Conservation (phyloP, 345 rosid genomes). For the Populus alba region DNA sequence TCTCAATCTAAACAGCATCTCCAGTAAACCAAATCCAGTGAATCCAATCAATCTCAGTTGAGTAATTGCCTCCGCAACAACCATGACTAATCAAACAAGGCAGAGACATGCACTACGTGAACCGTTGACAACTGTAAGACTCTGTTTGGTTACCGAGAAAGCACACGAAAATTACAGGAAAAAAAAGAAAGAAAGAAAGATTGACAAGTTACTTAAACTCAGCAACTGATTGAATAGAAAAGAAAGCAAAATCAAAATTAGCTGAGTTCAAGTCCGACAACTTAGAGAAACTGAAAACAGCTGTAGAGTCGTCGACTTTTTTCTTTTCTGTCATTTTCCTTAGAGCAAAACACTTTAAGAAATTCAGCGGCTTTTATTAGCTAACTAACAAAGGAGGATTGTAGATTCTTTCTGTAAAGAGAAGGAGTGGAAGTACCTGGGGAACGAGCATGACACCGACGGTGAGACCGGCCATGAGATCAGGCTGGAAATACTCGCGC, state of each 20-base stretch:
- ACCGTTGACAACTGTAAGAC: not conserved
- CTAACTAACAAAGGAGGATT: not conserved
- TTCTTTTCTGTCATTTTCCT: not conserved
- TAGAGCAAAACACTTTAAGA: not conserved
- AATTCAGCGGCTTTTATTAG: not conserved
- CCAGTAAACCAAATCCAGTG: not conserved
- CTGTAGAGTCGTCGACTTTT: not conserved
- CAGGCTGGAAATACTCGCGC: slow-evolving; percentile 73
- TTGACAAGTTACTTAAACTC: not conserved
- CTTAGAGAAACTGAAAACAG: not conserved
- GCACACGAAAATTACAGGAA: not conserved
- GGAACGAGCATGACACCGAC: slow-evolving; percentile 99
- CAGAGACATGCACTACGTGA: not conserved
- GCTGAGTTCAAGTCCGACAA: not conserved
- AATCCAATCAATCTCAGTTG: not conserved
- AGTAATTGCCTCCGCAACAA: slow-evolving; percentile 6
- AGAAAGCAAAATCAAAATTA: not conserved
- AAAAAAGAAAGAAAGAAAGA: not conserved
- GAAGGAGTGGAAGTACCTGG: slow-evolving; percentile 56
- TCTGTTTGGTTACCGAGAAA: slow-evolving; percentile 25
- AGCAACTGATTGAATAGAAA: not conserved
- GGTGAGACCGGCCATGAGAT: slow-evolving; percentile 93
- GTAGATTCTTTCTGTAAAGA: not conserved
- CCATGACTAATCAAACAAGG: slow-evolving; percentile 4
- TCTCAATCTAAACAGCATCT: not conserved